Percentiles rank a stretch among this genome's conserved stretches.
These are phyloP conservation scores for Aristolochia contorta DNA, from an alignment of 164 flowering plant genomes.

Conservation along the genomic window DNA sequence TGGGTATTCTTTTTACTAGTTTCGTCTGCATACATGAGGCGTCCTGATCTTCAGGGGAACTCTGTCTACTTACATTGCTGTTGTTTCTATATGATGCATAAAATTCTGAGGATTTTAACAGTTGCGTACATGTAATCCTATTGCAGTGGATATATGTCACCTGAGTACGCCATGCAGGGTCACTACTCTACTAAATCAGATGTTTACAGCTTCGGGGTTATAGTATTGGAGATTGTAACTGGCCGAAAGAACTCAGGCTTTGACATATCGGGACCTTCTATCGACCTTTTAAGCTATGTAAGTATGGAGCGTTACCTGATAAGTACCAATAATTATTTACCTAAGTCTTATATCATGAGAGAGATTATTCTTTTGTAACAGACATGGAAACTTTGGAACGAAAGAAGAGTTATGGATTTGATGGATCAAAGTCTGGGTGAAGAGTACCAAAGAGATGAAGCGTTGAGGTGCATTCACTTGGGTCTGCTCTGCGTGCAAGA, in stretches of 20 bases:
- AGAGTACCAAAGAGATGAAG: slow-evolving; percentile 13
- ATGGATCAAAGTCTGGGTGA: slow-evolving; percentile 18
- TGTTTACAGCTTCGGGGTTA: slow-evolving; percentile 9
- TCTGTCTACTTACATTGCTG: too few relatives aligned
- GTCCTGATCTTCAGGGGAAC: neutral
- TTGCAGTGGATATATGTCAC: slow-evolving; percentile 6
- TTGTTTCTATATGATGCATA: too few relatives aligned
- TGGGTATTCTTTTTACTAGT: neutral
- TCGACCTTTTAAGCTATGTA: slow-evolving; percentile 4
- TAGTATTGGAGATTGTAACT: slow-evolving; percentile 11
- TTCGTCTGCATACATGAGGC: neutral
- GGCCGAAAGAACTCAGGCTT: slow-evolving; percentile 4
- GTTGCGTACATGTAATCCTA: neutral
- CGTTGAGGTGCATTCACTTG: slow-evolving; percentile 33
- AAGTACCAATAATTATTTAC: too few relatives aligned
- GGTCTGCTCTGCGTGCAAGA: slow-evolving; percentile 40
- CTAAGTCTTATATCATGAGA: too few relatives aligned
- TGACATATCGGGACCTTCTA: neutral
- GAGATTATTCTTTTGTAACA: neutral
- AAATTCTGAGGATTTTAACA: neutral
- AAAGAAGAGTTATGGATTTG: neutral
- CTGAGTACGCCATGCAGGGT: neutral
- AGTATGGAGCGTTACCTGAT: neutral
- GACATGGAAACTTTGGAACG: slow-evolving; percentile 10
- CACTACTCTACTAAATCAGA: neutral